Base-by-base conservation (phyloP, 2,329 filamentous ascomycete species). In the Penicillium glabrum region DNA sequence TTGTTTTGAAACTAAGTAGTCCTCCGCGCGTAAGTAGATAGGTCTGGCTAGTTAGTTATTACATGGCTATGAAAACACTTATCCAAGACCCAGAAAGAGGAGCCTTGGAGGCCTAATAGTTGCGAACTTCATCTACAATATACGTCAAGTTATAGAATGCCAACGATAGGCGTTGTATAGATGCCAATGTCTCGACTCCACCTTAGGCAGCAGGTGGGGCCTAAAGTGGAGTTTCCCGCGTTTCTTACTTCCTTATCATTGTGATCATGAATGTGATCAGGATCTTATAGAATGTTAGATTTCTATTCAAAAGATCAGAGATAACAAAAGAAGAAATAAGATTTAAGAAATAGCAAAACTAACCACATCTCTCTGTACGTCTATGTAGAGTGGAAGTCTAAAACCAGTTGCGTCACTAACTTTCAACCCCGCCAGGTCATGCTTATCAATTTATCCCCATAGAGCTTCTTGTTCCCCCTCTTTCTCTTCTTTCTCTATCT, bases 161-260 rank as follows among this genome's bases (percentile, higher is more conserved):
- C 11, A 29, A 29, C 11, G 10, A 29, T 11, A 29, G 10, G 27
- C 27, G 27, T 10, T 27, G 26, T 11, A 29, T 29, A 29, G 27
- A 27, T 27, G 26, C 11, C 10, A 29, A 11, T 29, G 27, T 29
- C 27, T 29, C 37, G n/a, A 27, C 24, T 29, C 52, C 33, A 27
- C 24, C 48, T 54, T 54, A 43, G 44, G 39, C 26, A 33, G 29
- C 46, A 33, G 43, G 53, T 54, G 53, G 53, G 39, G 37, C 41
- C 26, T 16, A 23, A 54, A 48, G 46, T 48, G 46, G 46, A 49
- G 46, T 16, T 27, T 49, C 46, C 46, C 46, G 46, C 33, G n/a
- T 19, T 35, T 48, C 29, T 35, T 49, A 21, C 9, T 27, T 47
- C n/a, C 26, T 35, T 19, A 37, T 45, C 41, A 44, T 37, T 23